These are phyloP conservation scores for Ustilago nuda DNA, from an alignment of 1,284 basidiomycete genomes.

Conservation along the genomic window DNA sequence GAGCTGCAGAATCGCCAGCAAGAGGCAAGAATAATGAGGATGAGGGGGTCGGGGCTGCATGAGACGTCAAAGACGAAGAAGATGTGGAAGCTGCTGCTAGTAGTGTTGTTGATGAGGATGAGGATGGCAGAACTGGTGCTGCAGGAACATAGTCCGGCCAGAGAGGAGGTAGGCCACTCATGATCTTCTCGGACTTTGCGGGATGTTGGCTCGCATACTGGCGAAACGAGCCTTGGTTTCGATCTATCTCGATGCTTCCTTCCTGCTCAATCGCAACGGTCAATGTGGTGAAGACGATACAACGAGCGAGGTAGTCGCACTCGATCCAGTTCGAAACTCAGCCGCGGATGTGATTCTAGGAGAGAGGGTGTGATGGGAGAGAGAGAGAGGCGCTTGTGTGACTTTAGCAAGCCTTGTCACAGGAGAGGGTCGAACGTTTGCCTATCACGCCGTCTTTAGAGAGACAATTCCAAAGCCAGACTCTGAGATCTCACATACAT, in stretches of 20 bases:
- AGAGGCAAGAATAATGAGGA: background rate
- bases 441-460: background rate
- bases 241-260: background rate
- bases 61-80: constrained; percentile 5
- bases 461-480: background rate
- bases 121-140: background rate
- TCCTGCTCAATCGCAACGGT: background rate
- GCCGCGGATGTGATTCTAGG: constrained; percentile 4
- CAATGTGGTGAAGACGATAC: background rate
- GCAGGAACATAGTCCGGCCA: constrained; percentile 27
- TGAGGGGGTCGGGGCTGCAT: background rate
- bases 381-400: background rate
- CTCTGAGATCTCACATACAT: background rate
- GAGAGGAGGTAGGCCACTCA: constrained; percentile 25
- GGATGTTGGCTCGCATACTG: background rate
- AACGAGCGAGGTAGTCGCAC: background rate
- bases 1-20: background rate
- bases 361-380: background rate
- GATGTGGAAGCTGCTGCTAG: background rate
- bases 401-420: background rate
- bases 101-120: constrained; percentile 4
- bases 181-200: constrained; percentile 4
- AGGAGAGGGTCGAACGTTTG: background rate
- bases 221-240: background rate
- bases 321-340: background rate